Conservation (phyloP, 1,139 yeast species). For the Geotrichum phurueaensis region DNA sequence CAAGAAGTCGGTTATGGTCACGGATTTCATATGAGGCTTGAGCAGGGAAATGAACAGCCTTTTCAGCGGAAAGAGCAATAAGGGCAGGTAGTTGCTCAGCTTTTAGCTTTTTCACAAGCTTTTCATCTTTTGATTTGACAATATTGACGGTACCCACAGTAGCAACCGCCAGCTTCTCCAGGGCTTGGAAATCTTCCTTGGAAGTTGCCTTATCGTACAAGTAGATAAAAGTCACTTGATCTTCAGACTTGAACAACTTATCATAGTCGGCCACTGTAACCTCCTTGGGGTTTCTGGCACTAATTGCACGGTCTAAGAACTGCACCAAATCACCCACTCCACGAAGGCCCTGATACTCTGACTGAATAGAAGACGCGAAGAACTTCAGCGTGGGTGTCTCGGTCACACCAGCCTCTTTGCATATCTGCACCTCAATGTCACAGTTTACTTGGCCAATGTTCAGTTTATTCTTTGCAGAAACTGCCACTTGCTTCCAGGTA, state of each 20-base stretch:
- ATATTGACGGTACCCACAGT: slow-evolving; percentile 35
- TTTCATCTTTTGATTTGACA: slow-evolving; percentile 31
- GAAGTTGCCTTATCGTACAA: slow-evolving; percentile 37
- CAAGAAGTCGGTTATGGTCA: slow-evolving; percentile 28
- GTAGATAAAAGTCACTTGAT: slow-evolving; percentile 32
- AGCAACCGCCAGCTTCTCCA: slow-evolving; percentile 33
- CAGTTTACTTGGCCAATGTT: slow-evolving; percentile 42
- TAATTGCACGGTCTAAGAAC: slow-evolving; percentile 32
- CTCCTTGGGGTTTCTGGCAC: slow-evolving; percentile 27
- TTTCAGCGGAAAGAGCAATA: slow-evolving; percentile 32
- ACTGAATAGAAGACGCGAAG: slow-evolving; percentile 31
- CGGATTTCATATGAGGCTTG: slow-evolving; percentile 34
- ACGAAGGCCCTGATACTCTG: slow-evolving; percentile 34
- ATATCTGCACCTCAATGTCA: slow-evolving; percentile 32
- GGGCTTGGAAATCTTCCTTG: slow-evolving; percentile 39
- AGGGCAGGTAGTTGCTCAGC: slow-evolving; percentile 33
- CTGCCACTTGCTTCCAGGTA: slow-evolving; percentile 37
- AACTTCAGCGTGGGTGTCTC: slow-evolving; percentile 33
- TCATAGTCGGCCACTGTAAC: slow-evolving; percentile 27
- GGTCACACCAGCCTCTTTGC: slow-evolving; percentile 32
- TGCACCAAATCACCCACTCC: slow-evolving; percentile 33
- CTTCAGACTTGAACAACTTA: slow-evolving; percentile 16
- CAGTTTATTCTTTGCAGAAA: slow-evolving; percentile 29
- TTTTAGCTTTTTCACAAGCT: slow-evolving; percentile 29
- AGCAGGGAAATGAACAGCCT: slow-evolving; percentile 29